phyloP scores from a whole-genome alignment of 2,329 filamentous ascomycete genomes.

The Ceratocystis albifundus region DNA sequence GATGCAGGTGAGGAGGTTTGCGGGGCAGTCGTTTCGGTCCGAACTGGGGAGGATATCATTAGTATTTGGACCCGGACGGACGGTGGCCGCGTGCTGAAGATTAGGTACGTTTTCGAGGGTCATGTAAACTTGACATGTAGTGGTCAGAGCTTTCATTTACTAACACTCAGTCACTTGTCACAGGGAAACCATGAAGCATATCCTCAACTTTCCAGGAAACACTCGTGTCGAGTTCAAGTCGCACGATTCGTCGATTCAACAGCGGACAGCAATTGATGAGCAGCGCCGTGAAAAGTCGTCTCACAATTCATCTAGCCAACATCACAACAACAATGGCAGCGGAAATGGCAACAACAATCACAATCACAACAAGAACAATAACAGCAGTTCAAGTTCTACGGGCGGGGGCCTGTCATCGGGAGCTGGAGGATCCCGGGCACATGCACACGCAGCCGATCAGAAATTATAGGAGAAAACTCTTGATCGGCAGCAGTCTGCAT shows the following conservation, averaged over 20 bases:
- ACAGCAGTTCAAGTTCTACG: conserved; percentile 2
- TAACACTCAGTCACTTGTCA: neutral
- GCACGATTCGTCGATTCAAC: conserved; percentile 90
- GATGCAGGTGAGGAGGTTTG: conserved; percentile 92
- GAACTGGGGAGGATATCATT: conserved; percentile 91
- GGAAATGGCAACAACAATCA: neutral
- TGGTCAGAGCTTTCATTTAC: no score
- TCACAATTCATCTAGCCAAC: conserved; percentile 30
- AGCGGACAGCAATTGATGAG: conserved; percentile 81
- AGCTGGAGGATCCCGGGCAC: conserved; percentile 11
- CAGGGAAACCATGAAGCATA: conserved; percentile 87
- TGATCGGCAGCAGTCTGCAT: neutral
- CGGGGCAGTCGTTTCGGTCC: conserved; percentile 83
- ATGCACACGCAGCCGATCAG: conserved; percentile 18
- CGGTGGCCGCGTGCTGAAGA: conserved; percentile 87
- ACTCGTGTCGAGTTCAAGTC: conserved; percentile 92
- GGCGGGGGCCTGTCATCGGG: conserved; percentile 4
- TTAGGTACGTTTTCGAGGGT: conserved; percentile 52
- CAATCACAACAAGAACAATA: conserved; percentile 11
- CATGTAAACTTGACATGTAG: neutral
- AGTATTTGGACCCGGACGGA: conserved; percentile 96
- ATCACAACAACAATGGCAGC: conserved; percentile 31
- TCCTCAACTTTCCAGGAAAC: conserved; percentile 73
- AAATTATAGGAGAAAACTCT: conserved; percentile 16
- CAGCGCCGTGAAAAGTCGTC: conserved; percentile 72